Percentiles rank a stretch among this genome's conserved stretches.
These are phyloP conservation scores for Pythium oligandrum DNA, from an alignment of 352 stramenopile genomes.

Conservation along the genomic window DNA sequence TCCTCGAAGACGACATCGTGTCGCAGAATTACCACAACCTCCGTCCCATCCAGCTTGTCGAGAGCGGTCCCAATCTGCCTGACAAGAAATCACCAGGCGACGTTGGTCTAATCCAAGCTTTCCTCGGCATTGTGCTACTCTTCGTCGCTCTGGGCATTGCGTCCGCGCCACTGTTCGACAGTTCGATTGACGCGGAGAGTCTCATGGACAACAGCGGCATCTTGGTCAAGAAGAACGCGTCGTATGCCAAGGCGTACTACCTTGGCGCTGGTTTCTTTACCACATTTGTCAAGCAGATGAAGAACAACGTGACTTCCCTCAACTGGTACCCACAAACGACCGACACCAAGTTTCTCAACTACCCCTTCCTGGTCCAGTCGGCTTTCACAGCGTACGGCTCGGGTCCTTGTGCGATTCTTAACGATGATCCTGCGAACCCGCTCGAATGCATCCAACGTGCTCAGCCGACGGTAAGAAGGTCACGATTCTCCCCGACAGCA, in stretches of 20 bases:
- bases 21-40: too few species aligned
- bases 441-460: slow-evolving; percentile 26
- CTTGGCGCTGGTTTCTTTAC: slow-evolving; percentile 22
- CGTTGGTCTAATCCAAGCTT: too few species aligned
- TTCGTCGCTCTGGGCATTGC: slow-evolving; percentile 28
- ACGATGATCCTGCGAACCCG: slow-evolving; percentile 7
- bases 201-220: slow-evolving; percentile 23
- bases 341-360: slow-evolving; percentile 28
- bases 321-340: slow-evolving; percentile 28
- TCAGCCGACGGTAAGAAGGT: slow-evolving; percentile 3
- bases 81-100: too few species aligned
- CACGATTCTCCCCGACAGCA: background rate
- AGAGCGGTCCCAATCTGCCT: too few species aligned
- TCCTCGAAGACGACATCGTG: too few species aligned
- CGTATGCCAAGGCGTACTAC: slow-evolving; percentile 28
- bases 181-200: slow-evolving; percentile 28
- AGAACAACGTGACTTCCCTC: slow-evolving; percentile 19
- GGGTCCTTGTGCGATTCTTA: slow-evolving; percentile 18
- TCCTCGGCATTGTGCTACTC: slow-evolving; percentile 22
- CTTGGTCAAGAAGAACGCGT: slow-evolving; percentile 31
- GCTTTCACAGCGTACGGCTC: slow-evolving; percentile 12
- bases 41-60: too few species aligned
- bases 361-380: slow-evolving; percentile 17
- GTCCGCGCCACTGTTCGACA: slow-evolving; percentile 25
- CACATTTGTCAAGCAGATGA: slow-evolving; percentile 17